Base-by-base conservation (phyloP, 805 yeast species). In the Starmerella riodocensis region DNA sequence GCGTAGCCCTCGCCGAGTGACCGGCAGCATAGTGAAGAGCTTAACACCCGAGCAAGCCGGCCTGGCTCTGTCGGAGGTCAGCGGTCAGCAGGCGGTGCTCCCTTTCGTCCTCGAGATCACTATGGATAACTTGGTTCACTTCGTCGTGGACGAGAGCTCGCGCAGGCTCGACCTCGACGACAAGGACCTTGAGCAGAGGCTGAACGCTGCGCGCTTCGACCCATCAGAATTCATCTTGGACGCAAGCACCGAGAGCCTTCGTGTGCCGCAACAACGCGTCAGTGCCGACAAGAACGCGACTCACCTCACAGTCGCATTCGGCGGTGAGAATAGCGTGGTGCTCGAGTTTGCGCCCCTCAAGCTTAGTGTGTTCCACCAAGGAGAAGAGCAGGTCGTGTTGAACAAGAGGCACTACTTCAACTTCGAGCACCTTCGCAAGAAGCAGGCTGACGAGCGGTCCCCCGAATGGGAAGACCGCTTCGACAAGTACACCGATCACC, bases 351-450 rank as follows among this genome's bases (percentile, higher is more conserved):
- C 55, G 9, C 75, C 79, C 0, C 64, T 84, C 43, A 65, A 64
- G 46, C 51, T 81, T 28, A 59, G 63, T 1, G 51, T 84, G 2
- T 62, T 40, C 18, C 62, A 70, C 38, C 57, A 72, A 2, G 70
- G 65, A 4, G 57, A 61, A 16, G 56, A 59, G 0, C 73, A 73
- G 43, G 49, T 84, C 11, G 60, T 71, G 1, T 53, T 86, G 16
- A 91, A 91, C 56, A 85, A 77, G 37, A 65, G 76, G 30, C 63
- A 71, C 25, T 69, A 83, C 34, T 60, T 91, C 43, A 88, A 88
- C 53, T 42, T 78, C n/a, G 99, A 91, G 57, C 96, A 88, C 52
- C 70, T 66, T 56, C 67, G 96, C 57, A 43, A 69, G 64, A 6
- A 58, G 60, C n/a, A 63, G 65, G 23, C 56, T 57, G 4, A 40